These are phyloP conservation scores for Elongisporangium prolatum DNA, from an alignment of 352 stramenopile species.

Conservation along the genomic window DNA sequence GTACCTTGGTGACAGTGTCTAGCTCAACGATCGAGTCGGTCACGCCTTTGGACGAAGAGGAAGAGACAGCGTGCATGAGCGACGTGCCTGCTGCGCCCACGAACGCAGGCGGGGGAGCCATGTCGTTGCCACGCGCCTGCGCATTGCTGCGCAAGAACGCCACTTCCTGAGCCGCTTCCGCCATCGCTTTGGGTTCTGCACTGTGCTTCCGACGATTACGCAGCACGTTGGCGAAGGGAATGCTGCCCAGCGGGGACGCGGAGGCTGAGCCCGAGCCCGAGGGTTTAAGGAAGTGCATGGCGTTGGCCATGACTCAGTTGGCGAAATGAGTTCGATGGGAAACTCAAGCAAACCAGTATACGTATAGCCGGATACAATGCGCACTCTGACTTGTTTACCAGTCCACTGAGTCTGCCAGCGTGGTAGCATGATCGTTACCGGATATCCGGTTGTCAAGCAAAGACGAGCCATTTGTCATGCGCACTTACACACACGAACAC, in stretches of 20 bases:
- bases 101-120: not conserved
- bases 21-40: conserved; percentile 1
- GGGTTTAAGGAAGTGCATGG: not conserved
- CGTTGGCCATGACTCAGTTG: not conserved
- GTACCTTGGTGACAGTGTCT: conserved; percentile 28
- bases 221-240: not conserved
- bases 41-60: not conserved
- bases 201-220: not conserved
- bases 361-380: not conserved
- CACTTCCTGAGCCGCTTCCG: not conserved
- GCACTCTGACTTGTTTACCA: not conserved
- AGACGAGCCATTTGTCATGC: not conserved
- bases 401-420: too few species aligned
- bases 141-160: not conserved
- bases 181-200: not conserved
- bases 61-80: not conserved
- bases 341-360: not conserved
- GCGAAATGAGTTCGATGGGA: not conserved
- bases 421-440: not conserved
- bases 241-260: not conserved
- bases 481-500: not conserved
- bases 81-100: not conserved
- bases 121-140: not conserved
- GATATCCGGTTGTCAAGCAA: not conserved
- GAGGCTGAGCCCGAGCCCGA: not conserved